Evolutionary conservation across 2,329 filamentous ascomycete species (phyloP).

Genomic region (Colletotrichum sp.): DNA sequence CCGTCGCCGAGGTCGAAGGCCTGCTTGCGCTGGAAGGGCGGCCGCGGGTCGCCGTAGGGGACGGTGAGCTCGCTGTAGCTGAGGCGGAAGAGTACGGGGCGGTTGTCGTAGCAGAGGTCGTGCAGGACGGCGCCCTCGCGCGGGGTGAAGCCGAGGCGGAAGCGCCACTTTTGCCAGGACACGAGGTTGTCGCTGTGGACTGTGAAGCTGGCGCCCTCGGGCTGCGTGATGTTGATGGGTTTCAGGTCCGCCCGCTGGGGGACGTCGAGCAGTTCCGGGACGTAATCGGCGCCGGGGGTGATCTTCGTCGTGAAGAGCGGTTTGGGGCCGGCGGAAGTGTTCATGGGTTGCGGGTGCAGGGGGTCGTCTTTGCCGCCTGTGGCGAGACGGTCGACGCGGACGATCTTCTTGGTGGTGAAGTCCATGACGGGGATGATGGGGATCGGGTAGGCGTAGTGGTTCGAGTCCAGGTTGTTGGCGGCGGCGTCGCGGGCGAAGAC

Average conservation of each 20-base stretch:
- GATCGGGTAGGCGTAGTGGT: slow-evolving; percentile 68
- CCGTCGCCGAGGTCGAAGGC: slow-evolving; percentile 77
- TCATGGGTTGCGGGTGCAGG: slow-evolving; percentile 38
- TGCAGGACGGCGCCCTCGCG: slow-evolving; percentile 75
- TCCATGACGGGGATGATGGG: slow-evolving; percentile 66
- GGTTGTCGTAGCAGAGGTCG: slow-evolving; percentile 70
- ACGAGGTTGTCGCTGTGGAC: slow-evolving; percentile 55
- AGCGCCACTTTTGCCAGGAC: slow-evolving; percentile 72
- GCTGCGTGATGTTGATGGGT: slow-evolving; percentile 75
- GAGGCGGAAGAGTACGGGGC: slow-evolving; percentile 70
- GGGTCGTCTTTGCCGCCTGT: slow-evolving; percentile 52
- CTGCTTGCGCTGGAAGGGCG: slow-evolving; percentile 71
- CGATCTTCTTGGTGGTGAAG: slow-evolving; percentile 55
- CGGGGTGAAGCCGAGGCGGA: slow-evolving; percentile 72
- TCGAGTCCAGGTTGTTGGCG: slow-evolving; percentile 57
- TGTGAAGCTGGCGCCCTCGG: slow-evolving; percentile 70
- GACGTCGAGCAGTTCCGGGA: slow-evolving; percentile 54
- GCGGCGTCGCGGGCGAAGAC: slow-evolving; percentile 50
- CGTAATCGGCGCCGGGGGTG: slow-evolving; percentile 46
- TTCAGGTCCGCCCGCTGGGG: slow-evolving; percentile 61
- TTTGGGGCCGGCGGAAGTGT: slow-evolving; percentile 36
- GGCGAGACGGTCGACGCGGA: slow-evolving; percentile 63
- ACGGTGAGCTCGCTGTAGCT: slow-evolving; percentile 74
- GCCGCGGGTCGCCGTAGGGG: slow-evolving; percentile 69
- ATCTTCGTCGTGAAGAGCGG: slow-evolving; percentile 49